Conservation (phyloP, 202 grass and related monocot genomes). For the Dendrocalamus latiflorus region DNA sequence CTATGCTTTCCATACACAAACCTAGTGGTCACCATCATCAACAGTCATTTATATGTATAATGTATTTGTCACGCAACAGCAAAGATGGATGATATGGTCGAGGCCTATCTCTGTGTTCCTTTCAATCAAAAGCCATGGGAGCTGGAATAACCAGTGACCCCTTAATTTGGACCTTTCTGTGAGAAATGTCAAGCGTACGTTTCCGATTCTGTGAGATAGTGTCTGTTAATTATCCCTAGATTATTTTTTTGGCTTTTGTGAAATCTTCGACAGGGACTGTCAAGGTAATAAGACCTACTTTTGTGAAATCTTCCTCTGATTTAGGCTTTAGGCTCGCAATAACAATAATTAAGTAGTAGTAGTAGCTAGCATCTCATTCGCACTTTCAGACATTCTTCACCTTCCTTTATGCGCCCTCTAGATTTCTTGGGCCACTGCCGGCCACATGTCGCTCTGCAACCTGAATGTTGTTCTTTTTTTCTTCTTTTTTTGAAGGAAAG, state of each 20-base stretch:
- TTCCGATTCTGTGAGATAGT: neutral
- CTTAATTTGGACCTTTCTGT: slow-evolving; percentile 14
- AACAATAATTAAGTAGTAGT: too few species aligned
- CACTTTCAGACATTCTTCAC: neutral
- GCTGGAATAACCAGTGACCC: slow-evolving; percentile 15
- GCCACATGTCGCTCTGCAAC: neutral
- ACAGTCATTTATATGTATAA: neutral
- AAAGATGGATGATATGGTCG: neutral
- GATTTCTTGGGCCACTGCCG: neutral
- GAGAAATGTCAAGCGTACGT: slow-evolving; percentile 6
- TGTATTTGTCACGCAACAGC: slow-evolving; percentile 19
- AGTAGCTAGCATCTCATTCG: slow-evolving; percentile 23
- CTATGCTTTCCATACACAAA: neutral
- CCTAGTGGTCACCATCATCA: neutral
- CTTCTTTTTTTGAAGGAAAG: too few species aligned
- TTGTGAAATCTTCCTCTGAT: too few species aligned
- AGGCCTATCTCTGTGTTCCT: slow-evolving; percentile 14
- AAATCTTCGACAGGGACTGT: too few species aligned
- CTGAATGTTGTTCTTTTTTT: too few species aligned
- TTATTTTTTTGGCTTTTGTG: too few species aligned
- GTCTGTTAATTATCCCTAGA: neutral
- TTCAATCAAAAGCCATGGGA: slow-evolving; percentile 25
- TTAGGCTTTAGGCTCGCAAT: neutral
- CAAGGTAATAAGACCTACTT: too few species aligned
- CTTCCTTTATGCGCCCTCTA: neutral